Conservation (phyloP, 225 moss, liverwort and hornwort species). For the Marchantia polymorpha region DNA sequence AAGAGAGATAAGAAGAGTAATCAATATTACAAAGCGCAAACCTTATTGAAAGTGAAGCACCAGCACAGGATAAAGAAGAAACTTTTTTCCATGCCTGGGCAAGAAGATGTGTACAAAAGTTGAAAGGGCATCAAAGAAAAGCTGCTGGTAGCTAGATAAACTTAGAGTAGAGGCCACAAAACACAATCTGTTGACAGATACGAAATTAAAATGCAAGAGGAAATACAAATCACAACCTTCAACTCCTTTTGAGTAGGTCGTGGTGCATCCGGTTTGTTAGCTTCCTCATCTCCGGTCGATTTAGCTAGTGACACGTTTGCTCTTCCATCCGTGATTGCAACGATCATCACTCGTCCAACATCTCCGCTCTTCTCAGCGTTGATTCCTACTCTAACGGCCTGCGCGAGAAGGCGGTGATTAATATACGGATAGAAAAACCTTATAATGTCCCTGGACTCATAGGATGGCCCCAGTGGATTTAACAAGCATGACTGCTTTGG, state of each 20-base stretch:
- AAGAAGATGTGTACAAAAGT: not conserved
- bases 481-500: no score
- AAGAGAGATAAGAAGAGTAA: no score
- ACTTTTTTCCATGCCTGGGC: not conserved
- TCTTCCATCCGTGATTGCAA: conserved; percentile 94
- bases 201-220: not conserved
- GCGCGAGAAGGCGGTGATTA: conserved; percentile 1
- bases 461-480: no score
- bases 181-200: not conserved
- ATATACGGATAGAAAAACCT: not conserved
- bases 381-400: conserved; percentile 93
- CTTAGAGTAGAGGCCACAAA: not conserved
- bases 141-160: not conserved
- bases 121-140: no score
- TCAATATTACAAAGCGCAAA: not conserved
- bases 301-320: conserved; percentile 88
- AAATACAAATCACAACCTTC: conserved; percentile 42
- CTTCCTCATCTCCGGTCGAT: conserved; percentile 89
- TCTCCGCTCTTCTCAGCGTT: conserved; percentile 98
- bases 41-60: not conserved
- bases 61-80: not conserved
- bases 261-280: conserved; percentile 75
- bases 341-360: conserved; percentile 95
- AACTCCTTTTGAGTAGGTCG: conserved; percentile 69
- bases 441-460: not conserved